Conservation (phyloP, 495 filamentous ascomycete genomes). For the Penicillium parvum region DNA sequence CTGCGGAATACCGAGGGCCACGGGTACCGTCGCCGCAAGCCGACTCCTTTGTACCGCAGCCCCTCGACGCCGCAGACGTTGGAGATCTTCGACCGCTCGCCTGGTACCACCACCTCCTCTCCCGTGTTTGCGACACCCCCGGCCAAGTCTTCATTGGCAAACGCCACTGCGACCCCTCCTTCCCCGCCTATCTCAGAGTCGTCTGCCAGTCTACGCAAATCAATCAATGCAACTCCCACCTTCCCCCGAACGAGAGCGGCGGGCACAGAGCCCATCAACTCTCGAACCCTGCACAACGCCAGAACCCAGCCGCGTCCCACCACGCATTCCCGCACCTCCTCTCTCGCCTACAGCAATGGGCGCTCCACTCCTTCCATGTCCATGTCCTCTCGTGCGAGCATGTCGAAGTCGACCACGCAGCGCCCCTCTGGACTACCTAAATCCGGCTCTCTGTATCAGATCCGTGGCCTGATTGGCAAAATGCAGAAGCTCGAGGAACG, state of each 20-base stretch:
- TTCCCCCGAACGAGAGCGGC: conserved; percentile 39
- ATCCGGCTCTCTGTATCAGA: conserved; percentile 86
- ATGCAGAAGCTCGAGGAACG: conserved; percentile 94
- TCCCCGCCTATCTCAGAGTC: conserved; percentile 57
- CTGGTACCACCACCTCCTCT: conserved; percentile 63
- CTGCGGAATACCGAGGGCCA: conserved; percentile 62
- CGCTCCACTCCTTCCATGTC: conserved; percentile 39
- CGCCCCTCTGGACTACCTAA: conserved; percentile 53
- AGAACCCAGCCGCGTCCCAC: conserved; percentile 33
- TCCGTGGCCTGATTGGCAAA: conserved; percentile 87
- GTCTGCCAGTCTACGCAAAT: conserved; percentile 42
- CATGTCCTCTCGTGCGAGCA: conserved; percentile 33
- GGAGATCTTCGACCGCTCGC: conserved; percentile 51
- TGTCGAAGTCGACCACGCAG: conserved; percentile 27
- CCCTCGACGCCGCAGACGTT: conserved; percentile 49
- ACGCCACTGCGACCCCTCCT: conserved; percentile 69
- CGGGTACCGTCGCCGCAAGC: conserved; percentile 50
- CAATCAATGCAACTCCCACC: conserved; percentile 42
- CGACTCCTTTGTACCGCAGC: conserved; percentile 44
- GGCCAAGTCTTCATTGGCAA: conserved; percentile 64
- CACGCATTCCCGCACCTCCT: conserved; percentile 51
- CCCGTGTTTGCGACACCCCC: conserved; percentile 70
- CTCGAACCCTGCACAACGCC: conserved; percentile 42
- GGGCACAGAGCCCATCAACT: conserved; percentile 30
- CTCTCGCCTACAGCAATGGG: conserved; percentile 44